Conservation (phyloP, 2,329 filamentous ascomycete genomes). For the Alternaria gaisen region DNA sequence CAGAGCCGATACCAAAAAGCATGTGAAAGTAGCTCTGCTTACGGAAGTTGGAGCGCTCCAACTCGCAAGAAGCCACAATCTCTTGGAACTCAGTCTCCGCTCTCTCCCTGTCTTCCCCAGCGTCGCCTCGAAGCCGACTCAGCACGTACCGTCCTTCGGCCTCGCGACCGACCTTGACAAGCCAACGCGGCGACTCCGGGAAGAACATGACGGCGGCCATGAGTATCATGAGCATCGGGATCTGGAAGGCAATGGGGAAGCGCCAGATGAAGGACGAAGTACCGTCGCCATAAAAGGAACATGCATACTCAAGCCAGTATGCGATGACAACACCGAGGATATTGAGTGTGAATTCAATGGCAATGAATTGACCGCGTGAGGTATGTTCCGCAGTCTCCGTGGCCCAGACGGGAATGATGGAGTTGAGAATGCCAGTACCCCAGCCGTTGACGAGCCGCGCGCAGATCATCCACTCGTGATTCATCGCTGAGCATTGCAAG, state of each 20-base stretch:
- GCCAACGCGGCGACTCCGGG: conserved; percentile 74
- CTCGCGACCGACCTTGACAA: conserved; percentile 71
- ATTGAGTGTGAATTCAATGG: conserved; percentile 77
- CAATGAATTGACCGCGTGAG: conserved; percentile 73
- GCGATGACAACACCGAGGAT: conserved; percentile 73
- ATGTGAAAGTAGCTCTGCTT: conserved; percentile 70
- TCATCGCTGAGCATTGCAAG: conserved; percentile 72
- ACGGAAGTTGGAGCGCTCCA: conserved; percentile 61
- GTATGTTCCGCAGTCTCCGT: conserved; percentile 75
- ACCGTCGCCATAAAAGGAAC: conserved; percentile 68
- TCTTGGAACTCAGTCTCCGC: conserved; percentile 66
- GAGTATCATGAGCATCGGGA: conserved; percentile 68
- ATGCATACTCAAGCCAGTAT: conserved; percentile 64
- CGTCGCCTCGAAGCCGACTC: conserved; percentile 68
- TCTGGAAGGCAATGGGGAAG: conserved; percentile 76
- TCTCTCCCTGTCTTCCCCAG: conserved; percentile 59
- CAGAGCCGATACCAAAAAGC: conserved; percentile 72
- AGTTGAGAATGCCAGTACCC: conserved; percentile 74
- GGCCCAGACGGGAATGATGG: conserved; percentile 76
- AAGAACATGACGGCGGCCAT: conserved; percentile 70
- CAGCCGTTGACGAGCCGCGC: conserved; percentile 70
- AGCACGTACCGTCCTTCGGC: conserved; percentile 74
- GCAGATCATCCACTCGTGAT: conserved; percentile 65
- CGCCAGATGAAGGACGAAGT: conserved; percentile 69
- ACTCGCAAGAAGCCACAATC: conserved; percentile 69